Base-by-base conservation (phyloP, 2,329 filamentous ascomycete species). In the Didymella arachidicola region DNA sequence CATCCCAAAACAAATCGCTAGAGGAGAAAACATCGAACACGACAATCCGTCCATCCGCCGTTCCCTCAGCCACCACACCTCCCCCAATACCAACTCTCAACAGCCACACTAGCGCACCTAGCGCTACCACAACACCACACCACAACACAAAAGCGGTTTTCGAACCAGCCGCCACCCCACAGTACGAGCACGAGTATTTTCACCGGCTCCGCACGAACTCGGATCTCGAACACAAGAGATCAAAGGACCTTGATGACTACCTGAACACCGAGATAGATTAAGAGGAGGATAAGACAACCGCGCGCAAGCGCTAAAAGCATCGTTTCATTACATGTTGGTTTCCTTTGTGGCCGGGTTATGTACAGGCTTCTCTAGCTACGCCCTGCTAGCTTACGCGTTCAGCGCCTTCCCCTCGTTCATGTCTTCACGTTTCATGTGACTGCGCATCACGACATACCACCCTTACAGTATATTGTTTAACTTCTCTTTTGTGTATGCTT, bases 1-100 rank as follows among this genome's bases (percentile, higher is more conserved):
- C 34, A 12, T 16, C 45, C 14, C 45, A 62, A 29, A 53, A 69
- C 25, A 73, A 70, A 43, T 49, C 57, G 2, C 50, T 75, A 2
- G 72, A 74, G 36, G 73, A 74, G 59, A 76, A 72, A 53, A 55
- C 43, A 0, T 70, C 66, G 2, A 71, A 72, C 43, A 71, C 67
- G 8, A 76, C 73, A 0, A 76, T 74, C 32, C 66, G 74, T 34
- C 70, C 72, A 7, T 65, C 67, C 0, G 71, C 65, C 39, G 64
- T 6, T 25, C 38, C 19, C n/a, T 11, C 19, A 25, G 10, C 38
- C 0, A 71, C 65, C 45, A 64, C 69, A 8, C 36, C 61, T 14
- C 67, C 69, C 6, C 68, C 70, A 10, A 7, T 7, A 5, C 10
- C 52, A 12, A 14, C 41, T 4, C 14, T 22, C 18, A 19, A 38